phyloP scores from a whole-genome alignment of 208 protist genomes.

The Endotrypanum monterogeii region DNA sequence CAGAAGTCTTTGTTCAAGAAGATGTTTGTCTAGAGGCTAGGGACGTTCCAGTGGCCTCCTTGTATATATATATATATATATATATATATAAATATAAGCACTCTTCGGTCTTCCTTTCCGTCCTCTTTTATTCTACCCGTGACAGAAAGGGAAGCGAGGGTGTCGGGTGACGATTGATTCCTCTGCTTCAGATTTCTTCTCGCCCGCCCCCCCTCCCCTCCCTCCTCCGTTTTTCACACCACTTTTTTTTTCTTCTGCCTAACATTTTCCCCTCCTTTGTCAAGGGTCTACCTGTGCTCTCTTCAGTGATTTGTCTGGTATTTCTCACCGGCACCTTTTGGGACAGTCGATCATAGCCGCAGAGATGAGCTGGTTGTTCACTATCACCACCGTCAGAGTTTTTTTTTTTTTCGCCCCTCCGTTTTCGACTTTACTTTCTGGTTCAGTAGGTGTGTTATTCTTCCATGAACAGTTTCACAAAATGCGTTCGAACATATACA shows the following conservation, averaged over 20 bases:
- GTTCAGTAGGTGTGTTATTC: neutral
- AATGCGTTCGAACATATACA: no score
- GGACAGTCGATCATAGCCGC: no score
- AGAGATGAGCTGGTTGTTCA: slow-evolving; percentile 6
- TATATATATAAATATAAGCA: neutral
- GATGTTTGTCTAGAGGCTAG: slow-evolving; percentile 79
- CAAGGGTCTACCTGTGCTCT: neutral
- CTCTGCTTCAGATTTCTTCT: no score
- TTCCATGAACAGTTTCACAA: neutral
- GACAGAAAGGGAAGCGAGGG: no score
- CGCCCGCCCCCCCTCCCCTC: no score
- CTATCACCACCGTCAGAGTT: neutral
- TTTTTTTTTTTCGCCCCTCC: neutral
- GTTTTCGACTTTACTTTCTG: neutral
- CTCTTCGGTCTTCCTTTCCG: neutral
- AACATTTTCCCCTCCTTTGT: slow-evolving; percentile 11
- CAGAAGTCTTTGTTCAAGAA: slow-evolving; percentile 81
- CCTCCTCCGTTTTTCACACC: no score
- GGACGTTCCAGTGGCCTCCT: neutral
- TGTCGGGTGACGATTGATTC: no score
- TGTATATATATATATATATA: no score
- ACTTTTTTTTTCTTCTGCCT: neutral
- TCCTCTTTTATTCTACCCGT: no score
- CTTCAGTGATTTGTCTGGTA: slow-evolving; percentile 4
- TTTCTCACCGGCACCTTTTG: neutral